phyloP scores from a whole-genome alignment of 768 basidiomycete species.

The Candolleomyces eurysporus region DNA sequence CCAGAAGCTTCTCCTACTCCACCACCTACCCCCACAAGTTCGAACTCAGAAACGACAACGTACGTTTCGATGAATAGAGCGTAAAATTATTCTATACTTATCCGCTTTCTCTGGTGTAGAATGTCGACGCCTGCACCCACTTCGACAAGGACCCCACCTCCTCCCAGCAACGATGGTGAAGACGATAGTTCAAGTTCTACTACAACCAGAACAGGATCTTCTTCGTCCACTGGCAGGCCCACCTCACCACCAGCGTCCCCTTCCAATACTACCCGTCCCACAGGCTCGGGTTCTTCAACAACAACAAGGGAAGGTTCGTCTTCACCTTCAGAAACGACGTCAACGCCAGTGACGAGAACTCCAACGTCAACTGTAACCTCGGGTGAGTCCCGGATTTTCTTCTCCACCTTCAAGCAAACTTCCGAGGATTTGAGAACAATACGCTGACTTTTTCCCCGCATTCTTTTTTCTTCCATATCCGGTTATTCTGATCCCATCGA shows the following conservation, averaged over 20 bases:
- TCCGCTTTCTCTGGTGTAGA: neutral
- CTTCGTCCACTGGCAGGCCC: neutral
- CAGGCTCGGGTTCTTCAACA: neutral
- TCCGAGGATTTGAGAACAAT: neutral
- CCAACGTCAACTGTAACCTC: conserved; percentile 7
- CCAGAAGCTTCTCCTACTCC: neutral
- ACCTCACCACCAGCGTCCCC: neutral
- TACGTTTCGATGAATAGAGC: neutral
- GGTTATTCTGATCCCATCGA: too few relatives aligned
- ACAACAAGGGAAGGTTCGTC: neutral
- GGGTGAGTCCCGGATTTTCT: conserved; percentile 11
- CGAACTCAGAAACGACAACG: neutral
- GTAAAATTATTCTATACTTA: neutral
- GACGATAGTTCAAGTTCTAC: neutral
- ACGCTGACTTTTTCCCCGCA: neutral
- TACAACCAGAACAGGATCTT: neutral
- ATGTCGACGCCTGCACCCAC: neutral
- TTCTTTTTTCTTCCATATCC: neutral
- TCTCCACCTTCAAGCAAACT: neutral
- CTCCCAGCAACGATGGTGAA: neutral
- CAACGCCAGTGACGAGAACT: neutral
- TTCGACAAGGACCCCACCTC: neutral
- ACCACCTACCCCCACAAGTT: neutral
- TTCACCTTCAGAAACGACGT: neutral
- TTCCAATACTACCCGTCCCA: neutral